Base-by-base conservation (phyloP, 306 rosid genomes). In the Dryas drummondii region DNA sequence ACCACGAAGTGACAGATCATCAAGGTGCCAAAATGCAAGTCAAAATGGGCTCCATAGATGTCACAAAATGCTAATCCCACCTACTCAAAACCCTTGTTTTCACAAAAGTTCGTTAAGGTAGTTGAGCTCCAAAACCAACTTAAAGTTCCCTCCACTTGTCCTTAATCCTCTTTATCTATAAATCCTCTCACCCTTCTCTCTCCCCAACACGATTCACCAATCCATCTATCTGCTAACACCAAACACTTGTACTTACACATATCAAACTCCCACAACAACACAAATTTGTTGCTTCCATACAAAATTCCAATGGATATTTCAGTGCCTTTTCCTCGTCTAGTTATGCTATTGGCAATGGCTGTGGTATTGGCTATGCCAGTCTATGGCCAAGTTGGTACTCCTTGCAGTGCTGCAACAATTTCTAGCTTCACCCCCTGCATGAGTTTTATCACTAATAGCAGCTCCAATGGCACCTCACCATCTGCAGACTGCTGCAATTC, bases 101-200 rank as follows among this genome's bases (percentile, higher is more conserved):
- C 42, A 66, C 74, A 15, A 11, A 59, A 49, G 76, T 86, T 79
- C 56, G 89, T 84, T 84, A 78, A 14, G 80, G 93, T 91, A 76
- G 97, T 84, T 94, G 84, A 94, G 73, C 97, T 87, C 82, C 91
- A 74, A 78, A 85, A 91, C 89, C 96, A 79, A 90, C 86, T 79
- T 54, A 78, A 70, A 73, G 59, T 32, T 85, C 65, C 80, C 79
- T 72, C 81, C 72, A 15, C 41, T 50, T 72, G 57, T 40, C 74
- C 51, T 72, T 45, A 4, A 46, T 58, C 47, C 55, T 19, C 57
- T 44, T 50, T 41, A 50, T 73, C 79, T 90, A 87, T 91, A 94
- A 91, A 87, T 76, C 32, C 82, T 82, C 83, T 37, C 14, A 4
- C 32, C 81, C 78, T 64, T 27, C 68, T 75, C 68, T 57, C 41